Conservation (phyloP, 768 basidiomycete genomes). For the Thelephora ganbajun region DNA sequence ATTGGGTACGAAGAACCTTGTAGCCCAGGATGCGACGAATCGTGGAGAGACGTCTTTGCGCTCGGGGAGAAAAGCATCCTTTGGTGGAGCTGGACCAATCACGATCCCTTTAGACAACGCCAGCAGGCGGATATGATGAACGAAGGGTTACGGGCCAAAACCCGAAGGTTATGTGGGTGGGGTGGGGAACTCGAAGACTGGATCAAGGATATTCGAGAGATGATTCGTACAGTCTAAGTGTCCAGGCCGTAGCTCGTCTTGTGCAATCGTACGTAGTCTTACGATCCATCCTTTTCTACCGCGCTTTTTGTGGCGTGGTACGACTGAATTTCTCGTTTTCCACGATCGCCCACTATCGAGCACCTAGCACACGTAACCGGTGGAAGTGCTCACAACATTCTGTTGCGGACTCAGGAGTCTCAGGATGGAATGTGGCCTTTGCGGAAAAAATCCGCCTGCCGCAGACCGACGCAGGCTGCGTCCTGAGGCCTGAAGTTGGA, state of each 20-base stretch:
- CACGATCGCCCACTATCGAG: no score
- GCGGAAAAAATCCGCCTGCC: no score
- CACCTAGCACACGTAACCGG: no score
- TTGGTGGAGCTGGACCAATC: conserved; percentile 13
- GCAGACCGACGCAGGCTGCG: no score
- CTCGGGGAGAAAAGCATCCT: conserved; percentile 17
- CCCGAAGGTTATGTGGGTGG: neutral
- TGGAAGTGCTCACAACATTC: no score
- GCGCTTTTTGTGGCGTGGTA: no score
- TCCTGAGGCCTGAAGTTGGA: no score
- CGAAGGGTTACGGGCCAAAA: neutral
- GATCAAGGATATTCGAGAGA: neutral
- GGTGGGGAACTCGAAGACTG: neutral
- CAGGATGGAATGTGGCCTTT: no score
- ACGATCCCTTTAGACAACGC: neutral
- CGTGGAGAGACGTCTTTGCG: conserved; percentile 12
- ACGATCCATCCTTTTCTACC: no score
- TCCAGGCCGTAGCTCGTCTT: neutral
- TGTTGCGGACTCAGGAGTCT: no score
- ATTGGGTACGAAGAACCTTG: conserved; percentile 13
- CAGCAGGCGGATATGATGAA: neutral
- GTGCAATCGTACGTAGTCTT: no score
- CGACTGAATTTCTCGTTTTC: no score
- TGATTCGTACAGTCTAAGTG: neutral
- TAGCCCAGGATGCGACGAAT: conserved; percentile 18